A percentile compares a stretch with the other conserved stretches of the same genome.
These are phyloP conservation scores for Saururus chinensis DNA, from an alignment of 164 flowering plant species.

Conservation along the genomic window DNA sequence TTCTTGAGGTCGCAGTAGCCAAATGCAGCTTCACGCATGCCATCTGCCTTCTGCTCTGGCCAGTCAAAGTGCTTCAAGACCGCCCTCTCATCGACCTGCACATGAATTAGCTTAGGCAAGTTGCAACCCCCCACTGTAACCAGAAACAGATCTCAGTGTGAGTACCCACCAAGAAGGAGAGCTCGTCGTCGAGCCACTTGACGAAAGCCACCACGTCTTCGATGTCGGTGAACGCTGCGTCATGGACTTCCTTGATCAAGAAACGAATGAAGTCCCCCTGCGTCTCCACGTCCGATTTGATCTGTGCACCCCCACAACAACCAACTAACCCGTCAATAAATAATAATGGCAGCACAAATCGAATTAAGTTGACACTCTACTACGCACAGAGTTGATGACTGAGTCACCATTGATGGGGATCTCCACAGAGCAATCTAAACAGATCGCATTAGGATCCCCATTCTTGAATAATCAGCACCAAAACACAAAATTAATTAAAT, in stretches of 20 bases:
- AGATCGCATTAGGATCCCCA: no score
- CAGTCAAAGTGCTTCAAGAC: conserved; percentile 92
- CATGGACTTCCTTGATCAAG: conserved; percentile 79
- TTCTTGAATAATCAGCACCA: no score
- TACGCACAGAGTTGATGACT: no score
- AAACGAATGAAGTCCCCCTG: conserved; percentile 88
- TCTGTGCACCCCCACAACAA: conserved; percentile 38
- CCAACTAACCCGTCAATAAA: neutral
- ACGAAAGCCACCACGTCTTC: conserved; percentile 87
- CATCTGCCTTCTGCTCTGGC: conserved; percentile 98
- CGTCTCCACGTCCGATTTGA: conserved; percentile 87
- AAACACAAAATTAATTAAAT: no score
- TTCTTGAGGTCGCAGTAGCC: conserved; percentile 87
- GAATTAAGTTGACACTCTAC: no score
- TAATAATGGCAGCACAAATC: no score
- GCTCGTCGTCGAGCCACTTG: conserved; percentile 97
- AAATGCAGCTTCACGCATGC: conserved; percentile 91
- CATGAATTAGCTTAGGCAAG: neutral
- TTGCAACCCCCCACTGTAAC: no score
- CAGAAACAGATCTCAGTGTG: neutral
- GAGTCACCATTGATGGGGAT: no score
- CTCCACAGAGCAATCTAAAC: no score
- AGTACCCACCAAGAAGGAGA: conserved; percentile 58
- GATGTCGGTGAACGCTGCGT: conserved; percentile 66
- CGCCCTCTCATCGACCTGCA: conserved; percentile 94